Evolutionary conservation across 208 protist genomes (phyloP).

Genomic region (Leishmania aethiopica): DNA sequence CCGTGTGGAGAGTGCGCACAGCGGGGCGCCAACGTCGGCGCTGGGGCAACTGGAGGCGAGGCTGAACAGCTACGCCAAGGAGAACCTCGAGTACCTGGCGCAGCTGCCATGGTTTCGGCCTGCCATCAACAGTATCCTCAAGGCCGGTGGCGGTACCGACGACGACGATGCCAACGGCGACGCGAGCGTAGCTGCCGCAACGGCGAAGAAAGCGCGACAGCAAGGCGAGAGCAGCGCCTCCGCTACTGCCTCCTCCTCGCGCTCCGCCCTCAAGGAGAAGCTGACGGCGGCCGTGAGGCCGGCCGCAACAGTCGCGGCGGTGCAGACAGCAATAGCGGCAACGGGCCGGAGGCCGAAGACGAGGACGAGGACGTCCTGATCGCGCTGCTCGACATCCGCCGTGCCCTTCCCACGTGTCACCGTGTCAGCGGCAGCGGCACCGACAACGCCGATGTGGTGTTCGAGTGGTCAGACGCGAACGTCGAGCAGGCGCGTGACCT

Average conservation of each 20-base stretch:
- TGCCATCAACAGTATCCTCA: conserved; percentile 51
- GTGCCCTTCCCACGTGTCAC: conserved; percentile 49
- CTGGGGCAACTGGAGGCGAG: conserved; percentile 45
- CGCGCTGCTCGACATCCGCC: conserved; percentile 67
- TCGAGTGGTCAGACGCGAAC: conserved; percentile 50
- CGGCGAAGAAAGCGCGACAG: not conserved
- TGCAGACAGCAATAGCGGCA: not conserved
- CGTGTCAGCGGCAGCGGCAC: not conserved
- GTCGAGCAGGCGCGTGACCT: conserved; percentile 68
- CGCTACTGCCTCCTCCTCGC: conserved; percentile 25
- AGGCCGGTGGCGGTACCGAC: conserved; percentile 22
- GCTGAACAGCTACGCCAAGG: conserved; percentile 65
- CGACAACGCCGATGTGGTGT: conserved; percentile 1
- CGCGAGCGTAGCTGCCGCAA: not conserved
- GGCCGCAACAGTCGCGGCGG: conserved; percentile 2
- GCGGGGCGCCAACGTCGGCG: conserved; percentile 26
- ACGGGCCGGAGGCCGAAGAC: conserved; percentile 22
- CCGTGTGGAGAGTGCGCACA: conserved; percentile 55
- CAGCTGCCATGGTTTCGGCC: conserved; percentile 75
- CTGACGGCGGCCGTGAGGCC: conserved; percentile 27
- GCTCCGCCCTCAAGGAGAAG: conserved; percentile 26
- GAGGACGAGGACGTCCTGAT: conserved; percentile 77
- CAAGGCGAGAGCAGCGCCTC: not conserved
- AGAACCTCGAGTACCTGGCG: conserved; percentile 76
- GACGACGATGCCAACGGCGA: conserved; percentile 11